Evolutionary conservation across 164 flowering plant species (phyloP), one percentile per base, ranked within the genome.

Genomic region (Stephania japonica): DNA sequence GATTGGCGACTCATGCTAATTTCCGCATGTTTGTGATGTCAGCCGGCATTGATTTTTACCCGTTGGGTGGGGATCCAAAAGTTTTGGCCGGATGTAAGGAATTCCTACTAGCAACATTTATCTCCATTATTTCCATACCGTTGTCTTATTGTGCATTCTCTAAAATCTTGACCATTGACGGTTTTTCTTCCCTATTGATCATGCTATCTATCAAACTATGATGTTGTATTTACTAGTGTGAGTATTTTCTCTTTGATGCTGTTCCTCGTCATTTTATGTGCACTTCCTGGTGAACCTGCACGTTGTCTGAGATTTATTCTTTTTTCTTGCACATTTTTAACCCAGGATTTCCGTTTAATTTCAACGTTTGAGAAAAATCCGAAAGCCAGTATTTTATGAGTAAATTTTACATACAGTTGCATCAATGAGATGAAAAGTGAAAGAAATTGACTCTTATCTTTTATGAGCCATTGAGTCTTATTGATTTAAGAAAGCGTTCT

Each of bases 11-110:
- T 78, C 99, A 95, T 83, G 79, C 81, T 65, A 92, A 90, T 78
- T 92, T 92, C 83, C 65, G 84, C 49, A 73, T 68, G 50, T 95
- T 95, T 84, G 99, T 95, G 65, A 86, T 70, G 74, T 87, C 97
- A 26, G 91, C 98, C 78, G 96, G 94, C 66, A 84, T 95, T 61
- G 90, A 89, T 19, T 95, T 92, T 74, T 92, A 81, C 75, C 99
- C 99, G 24, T 79, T 95, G 79, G 98, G 96, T 65, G 97, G 98
- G 69, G 99, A 95, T 79, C 96, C 99, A 67, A 91, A 96, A 14
- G 87, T 90, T 75, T 84, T 95, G 82, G 99, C 99, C 63, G 94
- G 91, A 91, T 95, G 98, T 95, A 92, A 92, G 97, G 79, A 76
- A 68, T 82, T 76, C 78, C 23, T 59, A 73, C 43, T 53, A 5